Base-by-base conservation (phyloP, 352 stramenopile genomes). In the Halophytophthora batemanensis region DNA sequence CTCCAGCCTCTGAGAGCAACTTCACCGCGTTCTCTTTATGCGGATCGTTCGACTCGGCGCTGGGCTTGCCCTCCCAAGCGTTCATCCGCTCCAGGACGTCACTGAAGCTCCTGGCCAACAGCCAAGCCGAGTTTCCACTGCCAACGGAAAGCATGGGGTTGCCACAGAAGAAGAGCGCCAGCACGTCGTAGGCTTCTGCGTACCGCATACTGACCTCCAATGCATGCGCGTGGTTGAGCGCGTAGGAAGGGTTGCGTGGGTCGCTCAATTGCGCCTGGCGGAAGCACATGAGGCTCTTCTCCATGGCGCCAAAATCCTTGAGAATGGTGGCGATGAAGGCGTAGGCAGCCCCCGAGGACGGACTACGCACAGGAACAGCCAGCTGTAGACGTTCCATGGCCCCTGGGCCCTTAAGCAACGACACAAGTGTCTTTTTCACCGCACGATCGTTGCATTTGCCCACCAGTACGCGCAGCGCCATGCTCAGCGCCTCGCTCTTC, bases 321-420 rank as follows among this genome's bases (percentile, higher is more conserved):
- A 89, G 36, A 52, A 93, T 79, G 0, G 79, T 89, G 4, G 75
- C 82, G 3, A 87, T 73, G 50, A 86, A 93, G 12, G 79, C 82
- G 37, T 90, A 90, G 14, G 74, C 77, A 3, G 75, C 67, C 21
- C 75, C 82, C 10, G 79, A 73, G 11, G 76, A 80, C 12, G 64
- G 50, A 13, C 56, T 68, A 10, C 45, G 59, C 3, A 63, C 56
- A 1, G 77, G 74, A 1, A 90, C 47, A 19, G 62, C 56, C 15
- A 50, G 45, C n/a, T 69, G 43, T 13, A 92, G 55, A 6, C 74
- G 34, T 23, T 80, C 47, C 46, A 89, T 77, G 1, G 56, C 57
- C 2, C 21, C 50, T 21, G 33, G 11, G 2, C 69, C 70, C 46
- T 56, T 68, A 11, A 90, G 35, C 17, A 89, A 54, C 10, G 25